A percentile compares a stretch with the other conserved stretches of the same genome.
phyloP scores from a whole-genome alignment of 2,329 filamentous ascomycete species.

The Talaromyces sp. region DNA sequence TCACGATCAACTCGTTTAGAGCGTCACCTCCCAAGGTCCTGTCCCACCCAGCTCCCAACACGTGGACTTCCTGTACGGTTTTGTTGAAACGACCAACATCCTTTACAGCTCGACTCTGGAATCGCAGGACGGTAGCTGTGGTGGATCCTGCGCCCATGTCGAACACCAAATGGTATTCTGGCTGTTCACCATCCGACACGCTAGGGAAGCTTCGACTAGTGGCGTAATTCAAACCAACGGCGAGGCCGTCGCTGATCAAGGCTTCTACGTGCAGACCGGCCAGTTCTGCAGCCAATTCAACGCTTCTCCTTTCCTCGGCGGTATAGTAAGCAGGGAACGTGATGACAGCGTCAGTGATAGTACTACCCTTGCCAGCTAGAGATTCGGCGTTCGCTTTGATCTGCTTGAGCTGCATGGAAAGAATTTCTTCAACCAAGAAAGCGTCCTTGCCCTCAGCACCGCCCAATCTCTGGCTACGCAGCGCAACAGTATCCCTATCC shows the following conservation, averaged over 20 bases:
- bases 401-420: conserved; percentile 95
- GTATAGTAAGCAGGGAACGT: conserved; percentile 91
- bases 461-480: conserved; percentile 69
- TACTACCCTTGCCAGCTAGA: conserved; percentile 70
- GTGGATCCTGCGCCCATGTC: conserved; percentile 97
- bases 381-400: conserved; percentile 83
- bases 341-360: conserved; percentile 77
- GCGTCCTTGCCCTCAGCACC: conserved; percentile 60
- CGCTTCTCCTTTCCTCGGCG: conserved; percentile 79
- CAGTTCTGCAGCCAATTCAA: conserved; percentile 78
- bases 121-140: conserved; percentile 82
- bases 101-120: conserved; percentile 86
- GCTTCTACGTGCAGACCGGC: conserved; percentile 82
- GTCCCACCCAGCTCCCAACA: conserved; percentile 84
- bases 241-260: conserved; percentile 82
- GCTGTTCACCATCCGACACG: conserved; percentile 74
- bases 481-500: conserved; percentile 66
- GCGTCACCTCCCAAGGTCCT: conserved; percentile 82
- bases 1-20: conserved; percentile 80
- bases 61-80: conserved; percentile 91
- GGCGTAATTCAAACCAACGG: conserved; percentile 93
- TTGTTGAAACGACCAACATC: conserved; percentile 92
- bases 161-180: conserved; percentile 89
- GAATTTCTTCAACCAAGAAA: conserved; percentile 80
- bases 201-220: conserved; percentile 85